These are phyloP conservation scores for Bipolaris gigantea DNA, from an alignment of 2,329 filamentous ascomycete genomes.

Conservation along the genomic window DNA sequence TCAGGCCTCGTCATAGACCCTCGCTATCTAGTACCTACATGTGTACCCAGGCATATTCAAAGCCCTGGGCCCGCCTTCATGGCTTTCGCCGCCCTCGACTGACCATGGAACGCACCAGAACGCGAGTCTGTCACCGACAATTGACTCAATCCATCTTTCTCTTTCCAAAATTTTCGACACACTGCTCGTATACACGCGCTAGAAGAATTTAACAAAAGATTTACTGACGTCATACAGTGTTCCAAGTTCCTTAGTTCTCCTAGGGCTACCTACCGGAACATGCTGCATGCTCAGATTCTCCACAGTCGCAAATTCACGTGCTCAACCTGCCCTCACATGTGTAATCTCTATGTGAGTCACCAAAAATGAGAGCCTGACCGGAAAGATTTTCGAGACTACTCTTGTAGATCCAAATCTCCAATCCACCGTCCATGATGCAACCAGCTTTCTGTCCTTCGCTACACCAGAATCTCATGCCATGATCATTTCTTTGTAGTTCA, in stretches of 20 bases:
- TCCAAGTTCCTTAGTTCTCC: background rate
- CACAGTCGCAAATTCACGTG: background rate
- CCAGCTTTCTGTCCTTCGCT: background rate
- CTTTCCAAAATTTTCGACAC: background rate
- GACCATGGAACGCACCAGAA: background rate
- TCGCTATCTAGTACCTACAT: background rate
- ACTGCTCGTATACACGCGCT: background rate
- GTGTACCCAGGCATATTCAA: background rate
- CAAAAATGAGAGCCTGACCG: background rate
- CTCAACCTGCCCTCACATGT: background rate
- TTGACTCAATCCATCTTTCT: background rate
- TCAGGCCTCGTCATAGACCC: conserved; percentile 3
- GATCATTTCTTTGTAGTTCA: too few species aligned
- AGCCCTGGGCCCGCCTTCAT: background rate
- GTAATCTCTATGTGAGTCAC: background rate
- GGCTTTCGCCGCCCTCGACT: conserved; percentile 2
- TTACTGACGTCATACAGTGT: background rate
- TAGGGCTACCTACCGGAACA: background rate
- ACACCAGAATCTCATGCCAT: too few species aligned
- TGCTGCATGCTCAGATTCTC: background rate
- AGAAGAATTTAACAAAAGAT: background rate
- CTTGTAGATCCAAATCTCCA: background rate
- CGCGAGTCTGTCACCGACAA: background rate
- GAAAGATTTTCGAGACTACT: background rate
- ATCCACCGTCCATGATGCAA: background rate